These are phyloP conservation scores for Wickerhamomyces sydowiorum DNA, from an alignment of 805 yeast species.

Conservation along the genomic window DNA sequence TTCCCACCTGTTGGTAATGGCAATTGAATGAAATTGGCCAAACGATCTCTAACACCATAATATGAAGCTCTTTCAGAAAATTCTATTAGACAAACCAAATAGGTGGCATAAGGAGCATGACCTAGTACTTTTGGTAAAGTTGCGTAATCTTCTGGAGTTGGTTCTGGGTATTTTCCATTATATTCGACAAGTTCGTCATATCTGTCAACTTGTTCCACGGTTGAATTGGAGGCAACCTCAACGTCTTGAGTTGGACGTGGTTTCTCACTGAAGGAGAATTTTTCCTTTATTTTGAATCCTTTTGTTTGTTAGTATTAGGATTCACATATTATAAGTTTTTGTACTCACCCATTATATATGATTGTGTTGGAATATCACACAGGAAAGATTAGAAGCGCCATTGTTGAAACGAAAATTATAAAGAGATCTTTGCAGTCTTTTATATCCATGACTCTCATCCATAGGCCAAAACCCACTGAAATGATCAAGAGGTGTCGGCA, in stretches of 20 bases:
- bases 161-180: slow-evolving; percentile 16
- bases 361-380: too few species aligned
- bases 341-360: too few species aligned
- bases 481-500: too few species aligned
- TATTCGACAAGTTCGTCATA: slow-evolving; percentile 7
- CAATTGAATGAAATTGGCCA: slow-evolving; percentile 74
- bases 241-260: background rate
- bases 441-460: too few species aligned
- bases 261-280: background rate
- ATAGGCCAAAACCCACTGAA: too few species aligned
- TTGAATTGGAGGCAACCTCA: background rate
- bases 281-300: background rate
- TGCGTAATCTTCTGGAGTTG: slow-evolving; percentile 42
- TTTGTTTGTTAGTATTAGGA: background rate
- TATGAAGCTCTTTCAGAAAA: slow-evolving; percentile 77
- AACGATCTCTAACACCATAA: slow-evolving; percentile 72
- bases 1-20: slow-evolving; percentile 33
- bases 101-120: slow-evolving; percentile 40
- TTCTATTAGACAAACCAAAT: slow-evolving; percentile 61
- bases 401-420: too few species aligned
- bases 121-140: slow-evolving; percentile 36
- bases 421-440: too few species aligned
- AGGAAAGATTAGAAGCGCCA: too few species aligned
- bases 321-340: too few species aligned
- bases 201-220: background rate